Base-by-base conservation (phyloP, 345 rosid species). In the Citropsis articulata region DNA sequence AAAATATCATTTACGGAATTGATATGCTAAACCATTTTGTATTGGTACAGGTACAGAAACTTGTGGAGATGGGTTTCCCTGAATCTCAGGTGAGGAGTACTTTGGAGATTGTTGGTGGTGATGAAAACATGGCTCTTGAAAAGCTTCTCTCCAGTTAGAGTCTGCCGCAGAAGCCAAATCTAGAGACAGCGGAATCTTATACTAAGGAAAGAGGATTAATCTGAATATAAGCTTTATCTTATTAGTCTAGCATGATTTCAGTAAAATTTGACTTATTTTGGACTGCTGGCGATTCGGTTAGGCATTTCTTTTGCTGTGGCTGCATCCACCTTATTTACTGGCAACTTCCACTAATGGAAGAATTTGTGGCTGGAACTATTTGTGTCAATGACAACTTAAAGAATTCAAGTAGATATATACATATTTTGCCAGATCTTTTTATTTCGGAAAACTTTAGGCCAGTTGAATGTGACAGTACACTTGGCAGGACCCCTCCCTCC, bases 81-180 rank as follows among this genome's bases (percentile, higher is more conserved):
- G 98, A 91, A 53, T 75, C 90, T 73, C 76, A 84, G 79, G 98
- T 88, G 75, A 94, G 96, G 92, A 91, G 83, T 83, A 84, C 98
- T 5, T 85, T 94, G 72, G 94, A 93, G 69, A 86, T 92, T 76
- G 91, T 87, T 55, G 94, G 94, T 40, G 98, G 97, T n/a, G 99
- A 97, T 85, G 99, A 97, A 88, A 97, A 94, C 84, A 35, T 87
- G 88, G 99, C 98, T 4, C 93, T 97, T 75, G 99, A 97, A 84
- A 94, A 83, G 89, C 98, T 94, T 77, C 92, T 93, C 79, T 89
- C 94, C 74, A 87, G 87, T 80, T 90, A 85, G 83, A 62, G 73
- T 71, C 22, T 68, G 73, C 24, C 9, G 48, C 36, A 73, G 72
- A 30, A 40, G 76, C 76, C 72, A 27, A 55, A 55, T 4, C 13